Conservation (phyloP, 2,329 filamentous ascomycete genomes). For the Zymoseptoria brevis region DNA sequence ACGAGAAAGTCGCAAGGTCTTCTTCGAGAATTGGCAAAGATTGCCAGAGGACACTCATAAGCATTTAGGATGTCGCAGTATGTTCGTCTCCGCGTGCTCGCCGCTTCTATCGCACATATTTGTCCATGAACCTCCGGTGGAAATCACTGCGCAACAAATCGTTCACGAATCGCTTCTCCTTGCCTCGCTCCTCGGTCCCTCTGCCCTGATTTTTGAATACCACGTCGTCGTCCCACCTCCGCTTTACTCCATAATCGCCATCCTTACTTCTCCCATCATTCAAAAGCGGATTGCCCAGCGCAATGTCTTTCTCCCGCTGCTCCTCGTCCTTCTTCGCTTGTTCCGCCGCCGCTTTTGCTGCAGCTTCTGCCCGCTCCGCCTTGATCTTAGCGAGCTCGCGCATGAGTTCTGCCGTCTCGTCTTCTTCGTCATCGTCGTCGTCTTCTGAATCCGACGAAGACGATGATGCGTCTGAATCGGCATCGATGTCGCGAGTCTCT, state of each 20-base stretch:
- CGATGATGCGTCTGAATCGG: conserved; percentile 54
- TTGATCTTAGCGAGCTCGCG: conserved; percentile 92
- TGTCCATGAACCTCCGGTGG: conserved; percentile 87
- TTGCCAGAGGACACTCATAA: too few relatives aligned
- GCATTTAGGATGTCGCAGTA: background rate
- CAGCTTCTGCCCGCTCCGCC: conserved; percentile 71
- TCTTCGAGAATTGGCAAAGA: too few relatives aligned
- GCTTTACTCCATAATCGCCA: conserved; percentile 77
- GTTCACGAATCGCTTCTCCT: conserved; percentile 73
- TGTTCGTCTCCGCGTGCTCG: background rate
- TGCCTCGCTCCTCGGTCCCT: conserved; percentile 84
- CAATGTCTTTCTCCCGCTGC: conserved; percentile 78
- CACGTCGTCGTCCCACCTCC: conserved; percentile 95
- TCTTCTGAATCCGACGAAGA: conserved; percentile 19
- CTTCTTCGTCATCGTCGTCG: conserved; percentile 64
- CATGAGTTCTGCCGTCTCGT: conserved; percentile 82
- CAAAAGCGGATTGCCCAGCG: conserved; percentile 82
- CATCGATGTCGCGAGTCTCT: conserved; percentile 81
- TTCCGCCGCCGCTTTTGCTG: conserved; percentile 74
- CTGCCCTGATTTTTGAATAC: conserved; percentile 98
- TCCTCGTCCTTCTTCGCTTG: conserved; percentile 74
- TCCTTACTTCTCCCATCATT: conserved; percentile 52
- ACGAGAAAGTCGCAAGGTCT: too few relatives aligned
- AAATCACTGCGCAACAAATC: conserved; percentile 92
- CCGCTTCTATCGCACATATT: conserved; percentile 29